Percentiles rank a stretch among this genome's conserved stretches.
These are phyloP conservation scores for Thielaviopsis ethacetica DNA, from an alignment of 2,329 filamentous ascomycete species.

Conservation along the genomic window DNA sequence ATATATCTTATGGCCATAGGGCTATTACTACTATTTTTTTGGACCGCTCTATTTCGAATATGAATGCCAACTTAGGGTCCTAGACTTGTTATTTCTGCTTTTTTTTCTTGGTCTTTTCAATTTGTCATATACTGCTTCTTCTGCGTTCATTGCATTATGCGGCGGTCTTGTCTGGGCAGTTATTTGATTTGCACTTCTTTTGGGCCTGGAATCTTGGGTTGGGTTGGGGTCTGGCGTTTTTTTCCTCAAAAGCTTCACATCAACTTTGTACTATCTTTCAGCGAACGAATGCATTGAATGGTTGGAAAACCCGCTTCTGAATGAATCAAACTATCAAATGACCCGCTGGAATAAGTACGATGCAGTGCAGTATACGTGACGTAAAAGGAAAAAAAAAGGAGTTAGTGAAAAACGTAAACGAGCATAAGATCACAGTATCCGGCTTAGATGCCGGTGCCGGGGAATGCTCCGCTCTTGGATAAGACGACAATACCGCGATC, in stretches of 20 bases:
- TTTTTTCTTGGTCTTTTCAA: not conserved
- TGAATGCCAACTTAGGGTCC: not conserved
- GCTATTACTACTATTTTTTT: not conserved
- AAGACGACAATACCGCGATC: conserved; percentile 81
- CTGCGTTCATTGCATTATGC: no score
- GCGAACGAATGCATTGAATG: not conserved
- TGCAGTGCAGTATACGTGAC: not conserved
- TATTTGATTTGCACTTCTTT: no score
- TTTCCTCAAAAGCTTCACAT: not conserved
- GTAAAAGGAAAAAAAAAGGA: not conserved
- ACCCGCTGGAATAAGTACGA: not conserved
- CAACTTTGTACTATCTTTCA: not conserved
- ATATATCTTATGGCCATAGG: not conserved
- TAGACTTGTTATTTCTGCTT: not conserved
- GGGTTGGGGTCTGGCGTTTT: no score
- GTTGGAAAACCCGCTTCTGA: not conserved
- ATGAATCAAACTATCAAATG: not conserved
- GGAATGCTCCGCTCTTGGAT: conserved; percentile 85
- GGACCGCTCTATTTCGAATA: not conserved
- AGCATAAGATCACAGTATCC: not conserved
- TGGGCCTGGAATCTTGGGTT: no score
- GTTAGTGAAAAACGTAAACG: not conserved
- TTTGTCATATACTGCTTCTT: not conserved
- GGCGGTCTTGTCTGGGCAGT: no score
- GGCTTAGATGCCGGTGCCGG: conserved; percentile 57